Evolutionary conservation across 345 rosid species (phyloP).

Genomic region (Boechera divaricarpa): DNA sequence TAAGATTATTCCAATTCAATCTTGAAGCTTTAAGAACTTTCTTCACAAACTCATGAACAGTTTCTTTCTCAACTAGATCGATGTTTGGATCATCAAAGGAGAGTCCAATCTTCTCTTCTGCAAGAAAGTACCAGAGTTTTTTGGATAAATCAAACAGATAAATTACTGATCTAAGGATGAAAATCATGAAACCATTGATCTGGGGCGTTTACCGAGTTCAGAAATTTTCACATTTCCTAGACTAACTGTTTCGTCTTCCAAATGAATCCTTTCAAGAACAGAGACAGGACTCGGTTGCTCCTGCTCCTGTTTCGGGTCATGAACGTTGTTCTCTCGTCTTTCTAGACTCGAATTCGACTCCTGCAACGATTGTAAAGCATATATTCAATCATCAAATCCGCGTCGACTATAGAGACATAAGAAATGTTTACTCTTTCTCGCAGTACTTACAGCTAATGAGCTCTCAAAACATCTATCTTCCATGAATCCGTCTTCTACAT

Average conservation of each 20-base stretch:
- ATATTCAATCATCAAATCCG: neutral
- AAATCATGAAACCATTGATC: neutral
- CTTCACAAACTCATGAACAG: slow-evolving; percentile 49
- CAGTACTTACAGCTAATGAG: slow-evolving; percentile 47
- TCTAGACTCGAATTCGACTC: slow-evolving; percentile 48
- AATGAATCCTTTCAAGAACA: slow-evolving; percentile 55
- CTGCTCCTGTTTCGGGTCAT: slow-evolving; percentile 35
- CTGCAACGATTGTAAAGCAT: slow-evolving; percentile 42
- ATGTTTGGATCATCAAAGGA: slow-evolving; percentile 34
- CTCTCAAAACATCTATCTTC: slow-evolving; percentile 41
- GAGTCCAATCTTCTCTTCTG: slow-evolving; percentile 45
- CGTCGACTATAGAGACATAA: neutral
- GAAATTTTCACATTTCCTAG: slow-evolving; percentile 33
- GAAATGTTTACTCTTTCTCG: neutral
- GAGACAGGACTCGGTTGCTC: slow-evolving; percentile 74
- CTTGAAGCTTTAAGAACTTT: slow-evolving; percentile 54
- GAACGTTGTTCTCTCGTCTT: slow-evolving; percentile 37
- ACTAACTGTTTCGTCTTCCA: slow-evolving; percentile 49
- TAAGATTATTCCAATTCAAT: slow-evolving; percentile 61
- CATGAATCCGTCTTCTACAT: slow-evolving; percentile 26
- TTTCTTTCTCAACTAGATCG: slow-evolving; percentile 37
- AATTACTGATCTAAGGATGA: slow-evolving; percentile 3
- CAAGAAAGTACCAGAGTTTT: slow-evolving; percentile 17
- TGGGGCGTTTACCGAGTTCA: slow-evolving; percentile 47
- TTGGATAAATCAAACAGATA: slow-evolving; percentile 15